phyloP scores from a whole-genome alignment of 1,284 basidiomycete genomes.

The Lignosus rhinocerotis region DNA sequence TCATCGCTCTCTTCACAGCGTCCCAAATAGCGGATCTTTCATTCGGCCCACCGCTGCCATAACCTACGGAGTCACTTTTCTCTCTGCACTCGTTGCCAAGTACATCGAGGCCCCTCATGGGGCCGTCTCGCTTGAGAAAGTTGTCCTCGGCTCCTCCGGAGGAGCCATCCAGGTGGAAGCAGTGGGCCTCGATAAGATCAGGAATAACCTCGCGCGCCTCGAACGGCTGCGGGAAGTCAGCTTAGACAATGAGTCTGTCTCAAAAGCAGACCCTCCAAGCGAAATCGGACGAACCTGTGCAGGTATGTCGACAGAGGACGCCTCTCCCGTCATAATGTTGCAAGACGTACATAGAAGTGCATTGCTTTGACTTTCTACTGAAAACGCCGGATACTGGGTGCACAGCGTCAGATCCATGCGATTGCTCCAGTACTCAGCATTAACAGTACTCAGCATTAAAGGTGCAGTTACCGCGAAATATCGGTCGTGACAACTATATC shows the following conservation, averaged over 20 bases:
- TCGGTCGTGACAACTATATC: too few species aligned
- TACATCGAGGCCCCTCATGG: constrained; percentile 69
- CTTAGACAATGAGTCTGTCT: constrained; percentile 69
- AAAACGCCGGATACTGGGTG: too few species aligned
- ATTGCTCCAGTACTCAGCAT: too few species aligned
- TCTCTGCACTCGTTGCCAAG: constrained; percentile 73
- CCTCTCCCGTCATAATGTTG: background rate
- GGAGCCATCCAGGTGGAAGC: constrained; percentile 86
- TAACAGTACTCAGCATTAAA: too few species aligned
- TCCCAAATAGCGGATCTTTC: constrained; percentile 67
- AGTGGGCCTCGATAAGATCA: constrained; percentile 79
- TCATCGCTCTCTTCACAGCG: constrained; percentile 4
- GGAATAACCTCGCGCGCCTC: constrained; percentile 67
- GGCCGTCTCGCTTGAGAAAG: constrained; percentile 52
- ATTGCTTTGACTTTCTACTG: too few species aligned
- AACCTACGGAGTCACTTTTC: constrained; percentile 68
- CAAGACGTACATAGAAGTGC: too few species aligned
- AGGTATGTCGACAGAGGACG: constrained; percentile 48
- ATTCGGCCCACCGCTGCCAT: constrained; percentile 65
- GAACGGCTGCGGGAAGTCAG: constrained; percentile 76
- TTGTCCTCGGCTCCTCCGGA: constrained; percentile 80
- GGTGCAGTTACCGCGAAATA: too few species aligned
- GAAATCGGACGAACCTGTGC: constrained; percentile 63
- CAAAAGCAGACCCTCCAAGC: constrained; percentile 54
- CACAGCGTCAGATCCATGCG: too few species aligned